Base-by-base conservation (phyloP, 192 early-diverging fungal genomes). In the Dissophora globulifera region DNA sequence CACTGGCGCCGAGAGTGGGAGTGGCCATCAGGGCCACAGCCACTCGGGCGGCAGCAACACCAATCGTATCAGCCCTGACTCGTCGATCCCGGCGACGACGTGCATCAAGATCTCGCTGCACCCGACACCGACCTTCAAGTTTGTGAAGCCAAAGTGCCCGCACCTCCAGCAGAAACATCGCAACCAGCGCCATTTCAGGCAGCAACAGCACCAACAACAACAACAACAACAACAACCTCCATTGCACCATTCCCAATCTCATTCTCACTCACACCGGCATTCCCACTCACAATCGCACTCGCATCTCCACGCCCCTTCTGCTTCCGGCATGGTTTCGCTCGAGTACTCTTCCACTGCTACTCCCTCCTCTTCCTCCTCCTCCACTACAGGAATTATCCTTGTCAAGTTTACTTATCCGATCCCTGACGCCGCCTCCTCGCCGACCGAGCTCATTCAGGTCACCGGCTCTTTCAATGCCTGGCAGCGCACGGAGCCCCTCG, bases 71-170 rank as follows among this genome's bases (percentile, higher is more conserved):
- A 67, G 72, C 32, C 72, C 72, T 0, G 64, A 76, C 2, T 76
- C 57, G 6, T 76, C 72, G 25, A 76, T 76, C 25, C 72, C 72
- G 3, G 63, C 72, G n/a, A 62, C 72, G 0, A 76, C 72, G 15
- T 76, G 72, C 43, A 62, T 76, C 40, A 66, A 76, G 64, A 76
- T 76, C 72, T 76, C 72, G 17, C 62, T 76, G 29, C 72, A 67
- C 7, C 72, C 72, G 2, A 59, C 58, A n/a, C 72, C 72, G 3
- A 55, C 51, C 23, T 56, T 76, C 27, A 54, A 62, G 45, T 42
- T 76, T 27, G 64, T 76, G 55, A 76, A 61, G 23, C 72, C 72
- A 46, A 65, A 63, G 51, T 76, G 72, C 27, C 72, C 72, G 0
- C 72, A 76, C 27, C 47, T 62, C 38, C 59, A 71, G 31, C 57